Percentiles rank a stretch among this genome's conserved stretches.
These are phyloP conservation scores for Lagerstroemia fauriei DNA, from an alignment of 441 rosid genomes.

Conservation along the genomic window DNA sequence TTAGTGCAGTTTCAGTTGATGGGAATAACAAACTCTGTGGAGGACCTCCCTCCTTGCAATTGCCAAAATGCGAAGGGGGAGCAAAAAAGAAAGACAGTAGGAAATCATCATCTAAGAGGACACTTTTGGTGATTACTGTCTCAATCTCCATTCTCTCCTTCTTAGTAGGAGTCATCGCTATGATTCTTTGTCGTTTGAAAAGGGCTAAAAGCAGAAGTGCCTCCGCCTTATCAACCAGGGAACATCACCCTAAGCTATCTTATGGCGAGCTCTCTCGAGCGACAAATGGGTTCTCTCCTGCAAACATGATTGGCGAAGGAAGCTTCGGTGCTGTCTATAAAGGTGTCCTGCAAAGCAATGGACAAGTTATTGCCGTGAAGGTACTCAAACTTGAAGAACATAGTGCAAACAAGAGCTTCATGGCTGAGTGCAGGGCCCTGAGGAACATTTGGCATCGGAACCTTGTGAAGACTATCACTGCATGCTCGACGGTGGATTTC, in stretches of 20 bases:
- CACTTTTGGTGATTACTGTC: neutral
- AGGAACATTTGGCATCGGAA: constrained; percentile 36
- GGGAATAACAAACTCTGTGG: constrained; percentile 9
- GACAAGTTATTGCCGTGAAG: constrained; percentile 29
- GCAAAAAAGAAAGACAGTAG: neutral
- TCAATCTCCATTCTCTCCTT: neutral
- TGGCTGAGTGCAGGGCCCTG: constrained; percentile 37
- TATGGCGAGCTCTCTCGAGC: neutral
- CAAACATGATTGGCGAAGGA: constrained; percentile 31
- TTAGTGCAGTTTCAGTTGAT: neutral
- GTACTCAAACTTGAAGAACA: constrained; percentile 32
- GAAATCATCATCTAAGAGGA: neutral
- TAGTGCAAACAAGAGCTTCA: constrained; percentile 35
- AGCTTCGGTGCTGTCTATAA: constrained; percentile 38
- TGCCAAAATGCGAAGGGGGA: neutral
- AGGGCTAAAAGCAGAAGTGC: neutral
- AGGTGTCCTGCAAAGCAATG: constrained; percentile 23
- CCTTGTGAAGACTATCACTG: constrained; percentile 32
- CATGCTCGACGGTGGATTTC: constrained; percentile 34
- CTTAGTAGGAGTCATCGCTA: neutral
- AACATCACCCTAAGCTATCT: neutral
- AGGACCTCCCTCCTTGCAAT: neutral
- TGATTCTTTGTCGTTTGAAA: neutral
- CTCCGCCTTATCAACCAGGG: too few relatives aligned
- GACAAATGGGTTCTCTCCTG: constrained; percentile 27